Evolutionary conservation across 2,329 filamentous ascomycete species (phyloP), one percentile per base, ranked within the genome.

Genomic region (Calonectria crousiana): DNA sequence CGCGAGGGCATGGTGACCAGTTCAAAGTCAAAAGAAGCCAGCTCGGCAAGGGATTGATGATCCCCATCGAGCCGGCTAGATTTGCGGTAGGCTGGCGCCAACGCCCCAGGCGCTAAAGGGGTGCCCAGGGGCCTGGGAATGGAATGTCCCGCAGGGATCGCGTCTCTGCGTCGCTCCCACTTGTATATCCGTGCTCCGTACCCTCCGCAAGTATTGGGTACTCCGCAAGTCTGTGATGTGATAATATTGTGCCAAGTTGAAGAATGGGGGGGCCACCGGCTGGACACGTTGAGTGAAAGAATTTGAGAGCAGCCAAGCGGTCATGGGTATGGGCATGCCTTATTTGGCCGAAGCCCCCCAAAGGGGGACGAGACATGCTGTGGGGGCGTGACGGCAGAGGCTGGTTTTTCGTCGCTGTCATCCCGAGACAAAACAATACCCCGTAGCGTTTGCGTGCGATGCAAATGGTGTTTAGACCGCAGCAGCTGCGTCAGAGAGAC

Each of bases 51-150:
- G 75, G 70, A 72, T 71, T 67, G 71, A 71, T 78, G 68, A 74
- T 76, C 74, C 74, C 76, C 73, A 76, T 78, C 71, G 44, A 66
- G 53, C 76, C 69, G 64, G 69, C 67, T 67, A 75, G 66, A 62
- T 62, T 62, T 62, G 56, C 56, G 36, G 68, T 23, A 38, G 58
- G 60, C 47, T 78, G 77, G 74, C 75, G 73, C 62, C 36, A 74
- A 60, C 72, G 69, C 70, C 69, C 77, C 49, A 38, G 68, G 70
- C 68, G 72, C 73, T 77, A 79, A 53, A 62, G 51, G 51, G 34
- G 32, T 52, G 68, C 65, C 58, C 51, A 74, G 73, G 75, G 73
- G 74, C 65, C 49, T 58, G 71, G 70, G 75, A 69, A 66, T 65
- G 71, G 71, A 78, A 72, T 73, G 67, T 51, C 60, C 34, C 56